Percentiles rank a stretch among this genome's conserved stretches.
These are phyloP conservation scores for Populus davidiana DNA, from an alignment of 345 rosid species.

Conservation along the genomic window DNA sequence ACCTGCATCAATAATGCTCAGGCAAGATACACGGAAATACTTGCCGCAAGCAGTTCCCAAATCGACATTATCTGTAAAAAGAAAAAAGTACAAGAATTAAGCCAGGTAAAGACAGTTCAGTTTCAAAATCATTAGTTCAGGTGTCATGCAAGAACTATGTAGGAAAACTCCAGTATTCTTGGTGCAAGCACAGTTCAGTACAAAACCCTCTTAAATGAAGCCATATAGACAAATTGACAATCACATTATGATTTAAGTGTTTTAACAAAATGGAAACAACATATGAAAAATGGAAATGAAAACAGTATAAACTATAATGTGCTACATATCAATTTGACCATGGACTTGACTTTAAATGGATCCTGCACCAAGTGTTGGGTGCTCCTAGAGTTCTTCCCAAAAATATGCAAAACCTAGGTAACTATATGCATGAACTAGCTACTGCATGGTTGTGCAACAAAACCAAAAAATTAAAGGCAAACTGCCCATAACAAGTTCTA, in stretches of 20 bases:
- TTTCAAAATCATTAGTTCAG: not conserved
- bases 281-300: not conserved
- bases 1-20: slow-evolving; percentile 70
- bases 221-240: not conserved
- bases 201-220: not conserved
- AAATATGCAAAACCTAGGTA: not conserved
- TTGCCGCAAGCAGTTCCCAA: slow-evolving; percentile 79
- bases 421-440: not conserved
- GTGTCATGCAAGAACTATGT: not conserved
- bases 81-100: not conserved
- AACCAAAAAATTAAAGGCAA: not conserved
- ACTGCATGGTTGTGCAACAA: too few species aligned
- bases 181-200: not conserved
- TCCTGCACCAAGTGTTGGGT: not conserved
- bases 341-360: not conserved
- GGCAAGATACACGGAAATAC: slow-evolving; percentile 63
- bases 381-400: not conserved
- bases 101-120: not conserved
- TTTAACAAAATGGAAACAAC: not conserved
- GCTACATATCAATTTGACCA: not conserved
- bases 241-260: not conserved
- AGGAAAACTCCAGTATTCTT: not conserved
- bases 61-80: slow-evolving; percentile 51
- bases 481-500: not conserved
- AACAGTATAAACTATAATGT: not conserved